Base-by-base conservation (phyloP, 805 yeast species). In the Saccharomycopsis babjevae region DNA sequence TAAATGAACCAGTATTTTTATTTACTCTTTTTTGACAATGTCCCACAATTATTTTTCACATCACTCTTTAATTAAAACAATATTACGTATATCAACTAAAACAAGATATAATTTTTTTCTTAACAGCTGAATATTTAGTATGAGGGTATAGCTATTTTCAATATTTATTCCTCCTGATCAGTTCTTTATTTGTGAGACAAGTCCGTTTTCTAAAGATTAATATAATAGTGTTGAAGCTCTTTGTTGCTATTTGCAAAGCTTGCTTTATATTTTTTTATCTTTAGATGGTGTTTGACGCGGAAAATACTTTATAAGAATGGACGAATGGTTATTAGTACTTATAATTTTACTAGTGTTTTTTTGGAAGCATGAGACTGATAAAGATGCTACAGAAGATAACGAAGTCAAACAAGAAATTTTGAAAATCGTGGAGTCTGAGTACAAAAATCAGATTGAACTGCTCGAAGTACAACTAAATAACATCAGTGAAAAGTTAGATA, bases 331-430 rank as follows among this genome's bases (percentile, higher is more conserved):
- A 42, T 30, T 59, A 54, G 54, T 32, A 10, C 40, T 54, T 18
- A 32, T 40, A 32, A 10, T 36, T 18, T 18, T 54, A 20, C 39
- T 59, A 18, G 50, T 40, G 18, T 11, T 59, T n/a, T 42, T 38
- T 32, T 57, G 55, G 54, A 59, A 54, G 20, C 25, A 57, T 4
- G 61, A 59, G 46, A 55, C 61, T 13, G 55, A 54, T 13, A n/a
- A 22, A n/a, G 36, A 39, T 42, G 59, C 18, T 16, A 15, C 30
- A 30, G 36, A 22, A 55, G 6, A 16, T 25, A 28, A 39, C 3
- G 25, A 22, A 38, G 42, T 39, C 39, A 55, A 39, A 15, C 11
- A 36, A 15, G 57, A 55, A 10, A 39, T 38, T 20, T 13, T 25
- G 22, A n/a, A 22, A 2, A 30, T 40, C 42, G 52, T 36, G n/a